Conservation (phyloP, 1,284 basidiomycete species). For the Xerocomus minutiporus region DNA sequence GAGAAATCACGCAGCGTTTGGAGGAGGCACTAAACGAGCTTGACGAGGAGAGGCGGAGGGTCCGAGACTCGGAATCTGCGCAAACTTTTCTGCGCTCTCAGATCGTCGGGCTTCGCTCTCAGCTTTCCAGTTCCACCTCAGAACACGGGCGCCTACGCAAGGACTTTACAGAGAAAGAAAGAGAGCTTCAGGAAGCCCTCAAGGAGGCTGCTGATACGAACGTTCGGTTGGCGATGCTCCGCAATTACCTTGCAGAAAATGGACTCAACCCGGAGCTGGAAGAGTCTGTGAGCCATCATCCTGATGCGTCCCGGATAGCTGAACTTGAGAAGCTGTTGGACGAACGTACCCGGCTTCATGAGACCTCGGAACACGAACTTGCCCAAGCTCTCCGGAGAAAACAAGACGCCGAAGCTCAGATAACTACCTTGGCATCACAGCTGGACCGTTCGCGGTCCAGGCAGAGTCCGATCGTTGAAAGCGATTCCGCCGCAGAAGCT, state of each 20-base stretch:
- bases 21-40: conserved; percentile 71
- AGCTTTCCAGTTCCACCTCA: conserved; percentile 67
- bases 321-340: conserved; percentile 76
- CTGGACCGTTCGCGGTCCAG: conserved; percentile 59
- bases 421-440: conserved; percentile 58
- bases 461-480: conserved; percentile 43
- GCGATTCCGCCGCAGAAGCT: conserved; percentile 44
- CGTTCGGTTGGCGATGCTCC: conserved; percentile 76
- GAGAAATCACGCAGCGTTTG: conserved; percentile 68
- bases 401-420: conserved; percentile 70
- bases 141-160: conserved; percentile 73
- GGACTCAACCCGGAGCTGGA: conserved; percentile 76
- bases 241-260: conserved; percentile 86
- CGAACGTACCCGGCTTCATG: conserved; percentile 68
- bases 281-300: conserved; percentile 40
- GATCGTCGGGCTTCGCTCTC: conserved; percentile 71
- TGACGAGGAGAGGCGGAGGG: conserved; percentile 61
- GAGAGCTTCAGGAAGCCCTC: conserved; percentile 60
- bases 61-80: conserved; percentile 67
- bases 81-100: conserved; percentile 72
- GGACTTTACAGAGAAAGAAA: conserved; percentile 66
- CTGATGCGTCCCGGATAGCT: conserved; percentile 47
- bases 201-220: conserved; percentile 71
- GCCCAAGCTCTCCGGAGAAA: conserved; percentile 59
- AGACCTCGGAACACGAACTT: conserved; percentile 70